Evolutionary conservation across 2,329 filamentous ascomycete genomes (phyloP).

Genomic region (Chaetomiaceae sp.): DNA sequence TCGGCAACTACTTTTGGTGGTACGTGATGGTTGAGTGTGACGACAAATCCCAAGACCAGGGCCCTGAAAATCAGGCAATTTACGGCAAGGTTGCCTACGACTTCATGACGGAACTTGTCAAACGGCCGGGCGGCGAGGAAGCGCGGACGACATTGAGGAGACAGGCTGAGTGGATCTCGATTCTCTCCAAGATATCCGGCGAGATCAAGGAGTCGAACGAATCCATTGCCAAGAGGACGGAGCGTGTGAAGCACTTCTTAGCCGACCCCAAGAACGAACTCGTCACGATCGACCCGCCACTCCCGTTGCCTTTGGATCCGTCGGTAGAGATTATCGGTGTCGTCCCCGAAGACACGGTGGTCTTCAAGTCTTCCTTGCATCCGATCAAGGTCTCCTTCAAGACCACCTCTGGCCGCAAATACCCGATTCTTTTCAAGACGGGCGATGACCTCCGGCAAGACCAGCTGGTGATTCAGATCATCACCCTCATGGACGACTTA

Average conservation of each 20-base stretch:
- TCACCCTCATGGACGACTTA: slow-evolving; percentile 94
- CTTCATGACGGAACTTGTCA: slow-evolving; percentile 85
- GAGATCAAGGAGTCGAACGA: slow-evolving; percentile 80
- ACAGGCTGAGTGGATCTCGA: slow-evolving; percentile 83
- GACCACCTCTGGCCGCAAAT: slow-evolving; percentile 69
- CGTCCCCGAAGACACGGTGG: slow-evolving; percentile 76
- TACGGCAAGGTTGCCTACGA: slow-evolving; percentile 94
- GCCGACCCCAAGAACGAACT: slow-evolving; percentile 90
- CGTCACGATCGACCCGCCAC: slow-evolving; percentile 72
- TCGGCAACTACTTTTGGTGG: slow-evolving; percentile 97
- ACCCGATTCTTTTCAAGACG: slow-evolving; percentile 94
- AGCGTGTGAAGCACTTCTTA: slow-evolving; percentile 78
- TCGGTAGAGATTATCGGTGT: slow-evolving; percentile 74
- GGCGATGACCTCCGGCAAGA: slow-evolving; percentile 96
- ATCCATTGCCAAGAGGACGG: slow-evolving; percentile 73
- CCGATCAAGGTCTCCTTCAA: slow-evolving; percentile 90
- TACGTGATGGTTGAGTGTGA: slow-evolving; percentile 98
- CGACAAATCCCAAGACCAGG: slow-evolving; percentile 72
- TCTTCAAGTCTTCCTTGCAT: slow-evolving; percentile 93
- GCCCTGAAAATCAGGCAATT: slow-evolving; percentile 71
- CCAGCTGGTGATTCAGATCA: slow-evolving; percentile 93
- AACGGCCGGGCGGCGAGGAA: slow-evolving; percentile 64
- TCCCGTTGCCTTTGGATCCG: slow-evolving; percentile 86
- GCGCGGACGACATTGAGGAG: slow-evolving; percentile 72
- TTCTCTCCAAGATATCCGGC: slow-evolving; percentile 82